phyloP scores from a whole-genome alignment of 305 asterid genomes.

The Fraxinus sp. region DNA sequence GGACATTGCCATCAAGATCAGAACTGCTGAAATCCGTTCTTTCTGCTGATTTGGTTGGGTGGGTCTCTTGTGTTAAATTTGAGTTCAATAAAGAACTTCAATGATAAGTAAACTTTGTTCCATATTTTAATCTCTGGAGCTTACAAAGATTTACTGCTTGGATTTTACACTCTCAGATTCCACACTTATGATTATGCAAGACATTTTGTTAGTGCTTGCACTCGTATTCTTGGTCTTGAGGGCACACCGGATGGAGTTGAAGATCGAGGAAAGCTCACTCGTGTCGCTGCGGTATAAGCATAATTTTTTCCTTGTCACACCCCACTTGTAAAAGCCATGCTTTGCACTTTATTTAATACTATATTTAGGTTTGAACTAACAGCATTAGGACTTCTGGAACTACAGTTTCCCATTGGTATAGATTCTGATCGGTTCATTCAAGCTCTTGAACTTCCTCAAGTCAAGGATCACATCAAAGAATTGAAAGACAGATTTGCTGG shows the following conservation, averaged over 20 bases:
- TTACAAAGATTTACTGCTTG: neutral
- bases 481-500: slow-evolving; percentile 85
- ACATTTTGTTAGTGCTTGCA: slow-evolving; percentile 96
- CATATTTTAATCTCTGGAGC: neutral
- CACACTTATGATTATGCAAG: slow-evolving; percentile 98
- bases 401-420: slow-evolving; percentile 95
- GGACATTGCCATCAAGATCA: slow-evolving; percentile 83
- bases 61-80: neutral
- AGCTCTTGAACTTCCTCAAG: slow-evolving; percentile 78
- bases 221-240: slow-evolving; percentile 98
- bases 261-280: slow-evolving; percentile 94
- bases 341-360: neutral
- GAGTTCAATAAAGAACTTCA: neutral
- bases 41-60: slow-evolving; percentile 94
- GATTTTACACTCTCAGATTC: slow-evolving; percentile 52
- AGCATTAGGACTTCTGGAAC: slow-evolving; percentile 31
- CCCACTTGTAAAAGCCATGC: neutral
- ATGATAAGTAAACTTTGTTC: neutral
- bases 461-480: slow-evolving; percentile 68
- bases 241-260: slow-evolving; percentile 99
- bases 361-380: slow-evolving; percentile 17
- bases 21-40: slow-evolving; percentile 77
- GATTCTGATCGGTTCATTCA: slow-evolving; percentile 85
- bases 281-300: slow-evolving; percentile 70
- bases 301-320: neutral